A percentile compares a stretch with the other conserved stretches of the same genome.
Conservation (phyloP, 2,329 filamentous ascomycete genomes). For the Tolypocladium endophyticum region DNA sequence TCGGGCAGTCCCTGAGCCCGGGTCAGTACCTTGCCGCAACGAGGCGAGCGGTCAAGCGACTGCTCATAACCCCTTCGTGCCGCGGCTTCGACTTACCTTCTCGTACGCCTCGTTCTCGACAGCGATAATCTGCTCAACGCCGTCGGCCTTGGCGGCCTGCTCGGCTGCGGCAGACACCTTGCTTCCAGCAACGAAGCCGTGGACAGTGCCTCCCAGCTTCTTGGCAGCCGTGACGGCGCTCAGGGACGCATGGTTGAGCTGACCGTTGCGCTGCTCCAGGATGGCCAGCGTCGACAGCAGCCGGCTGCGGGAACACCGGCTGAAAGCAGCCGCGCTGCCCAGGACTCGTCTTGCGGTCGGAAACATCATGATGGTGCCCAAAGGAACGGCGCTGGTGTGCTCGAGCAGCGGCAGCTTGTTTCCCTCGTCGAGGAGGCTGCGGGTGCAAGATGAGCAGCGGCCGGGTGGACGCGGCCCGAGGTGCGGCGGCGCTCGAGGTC, state of each 20-base stretch:
- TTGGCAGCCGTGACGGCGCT: conserved; percentile 78
- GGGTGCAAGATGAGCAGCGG: background rate
- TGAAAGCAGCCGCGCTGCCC: background rate
- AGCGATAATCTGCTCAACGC: conserved; percentile 81
- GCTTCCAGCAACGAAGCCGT: conserved; percentile 77
- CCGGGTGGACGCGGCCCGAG: conserved; percentile 19
- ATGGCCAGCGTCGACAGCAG: conserved; percentile 82
- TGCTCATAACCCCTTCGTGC: too few species aligned
- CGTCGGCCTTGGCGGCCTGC: conserved; percentile 79
- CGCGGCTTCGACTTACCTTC: conserved; percentile 47
- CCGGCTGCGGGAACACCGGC: conserved; percentile 12
- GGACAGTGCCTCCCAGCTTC: conserved; percentile 76
- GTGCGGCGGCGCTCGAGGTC: background rate
- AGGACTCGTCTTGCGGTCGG: conserved; percentile 16
- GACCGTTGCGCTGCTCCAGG: conserved; percentile 84
- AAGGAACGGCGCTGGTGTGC: background rate
- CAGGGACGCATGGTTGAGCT: conserved; percentile 72
- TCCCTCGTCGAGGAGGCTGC: background rate
- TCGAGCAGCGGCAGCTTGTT: background rate
- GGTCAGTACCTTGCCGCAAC: background rate
- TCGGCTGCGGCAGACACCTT: conserved; percentile 67
- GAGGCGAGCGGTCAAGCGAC: background rate
- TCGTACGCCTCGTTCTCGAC: conserved; percentile 88
- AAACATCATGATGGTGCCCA: conserved; percentile 17
- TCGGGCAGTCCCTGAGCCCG: conserved; percentile 69